These are phyloP conservation scores for Globisporangium splendens DNA, from an alignment of 352 stramenopile species.

Conservation along the genomic window DNA sequence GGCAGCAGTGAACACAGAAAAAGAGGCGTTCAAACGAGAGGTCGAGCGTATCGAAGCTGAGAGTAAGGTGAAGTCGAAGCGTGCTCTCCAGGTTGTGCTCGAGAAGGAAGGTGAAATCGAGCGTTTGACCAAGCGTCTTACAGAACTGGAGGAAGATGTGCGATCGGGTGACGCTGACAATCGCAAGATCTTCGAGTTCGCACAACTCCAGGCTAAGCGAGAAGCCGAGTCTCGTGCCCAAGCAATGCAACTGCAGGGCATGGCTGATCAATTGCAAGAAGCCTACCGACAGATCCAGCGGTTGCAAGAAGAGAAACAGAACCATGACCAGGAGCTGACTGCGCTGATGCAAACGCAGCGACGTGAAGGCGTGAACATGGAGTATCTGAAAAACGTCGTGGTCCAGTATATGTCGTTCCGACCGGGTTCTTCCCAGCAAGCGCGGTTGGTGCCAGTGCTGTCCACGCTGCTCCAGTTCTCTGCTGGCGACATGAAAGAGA, in stretches of 20 bases:
- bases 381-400: constrained; percentile 90
- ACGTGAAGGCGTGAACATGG: constrained; percentile 86
- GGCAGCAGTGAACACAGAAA: constrained; percentile 30
- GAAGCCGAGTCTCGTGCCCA: constrained; percentile 66
- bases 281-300: constrained; percentile 47
- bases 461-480: constrained; percentile 86
- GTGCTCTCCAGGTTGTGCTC: constrained; percentile 73
- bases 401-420: constrained; percentile 90
- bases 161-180: constrained; percentile 79
- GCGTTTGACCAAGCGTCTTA: constrained; percentile 43
- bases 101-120: constrained; percentile 80
- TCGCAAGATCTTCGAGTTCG: constrained; percentile 86
- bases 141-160: constrained; percentile 81
- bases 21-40: constrained; percentile 45
- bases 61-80: constrained; percentile 83
- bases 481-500: constrained; percentile 65
- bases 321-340: constrained; percentile 65
- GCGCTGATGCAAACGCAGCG: constrained; percentile 78
- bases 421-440: constrained; percentile 74
- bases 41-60: constrained; percentile 68
- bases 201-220: constrained; percentile 78
- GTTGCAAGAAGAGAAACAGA: constrained; percentile 51
- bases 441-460: constrained; percentile 73
- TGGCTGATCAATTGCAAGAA: constrained; percentile 40
- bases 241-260: constrained; percentile 44